Conservation (phyloP, 2,329 filamentous ascomycete species). For the Trichothecium sympodiale region DNA sequence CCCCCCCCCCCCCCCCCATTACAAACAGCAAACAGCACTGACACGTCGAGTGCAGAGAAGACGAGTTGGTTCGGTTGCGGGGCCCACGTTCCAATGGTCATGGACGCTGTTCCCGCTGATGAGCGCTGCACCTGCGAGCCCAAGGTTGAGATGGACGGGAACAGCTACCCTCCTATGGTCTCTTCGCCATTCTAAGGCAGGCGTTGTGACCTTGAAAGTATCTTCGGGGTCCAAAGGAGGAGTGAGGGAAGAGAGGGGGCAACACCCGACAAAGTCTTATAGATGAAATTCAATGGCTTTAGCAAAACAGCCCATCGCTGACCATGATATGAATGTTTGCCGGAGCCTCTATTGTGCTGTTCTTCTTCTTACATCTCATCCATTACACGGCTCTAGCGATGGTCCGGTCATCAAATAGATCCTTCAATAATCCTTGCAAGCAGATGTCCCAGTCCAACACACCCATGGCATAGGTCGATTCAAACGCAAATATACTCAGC, state of each 20-base stretch:
- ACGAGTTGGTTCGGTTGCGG: constrained; percentile 57
- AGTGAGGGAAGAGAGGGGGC: too few relatives aligned
- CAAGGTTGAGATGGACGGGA: constrained; percentile 48
- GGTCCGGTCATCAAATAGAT: constrained; percentile 70
- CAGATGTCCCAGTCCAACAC: constrained; percentile 55
- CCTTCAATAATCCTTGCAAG: constrained; percentile 51
- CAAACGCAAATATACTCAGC: constrained; percentile 86
- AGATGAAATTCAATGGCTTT: too few relatives aligned
- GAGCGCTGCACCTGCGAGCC: constrained; percentile 58
- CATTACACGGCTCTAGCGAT: constrained; percentile 47
- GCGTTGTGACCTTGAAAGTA: too few relatives aligned
- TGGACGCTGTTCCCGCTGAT: constrained; percentile 44
- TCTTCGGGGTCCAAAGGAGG: too few relatives aligned
- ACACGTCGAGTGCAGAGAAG: constrained; percentile 37
- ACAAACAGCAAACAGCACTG: neutral
- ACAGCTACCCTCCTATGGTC: constrained; percentile 53
- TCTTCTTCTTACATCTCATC: neutral
- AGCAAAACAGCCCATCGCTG: too few relatives aligned
- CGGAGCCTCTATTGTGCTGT: neutral
- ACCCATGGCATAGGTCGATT: constrained; percentile 82
- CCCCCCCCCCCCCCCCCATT: neutral
- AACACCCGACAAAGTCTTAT: too few relatives aligned
- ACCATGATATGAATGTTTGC: too few relatives aligned
- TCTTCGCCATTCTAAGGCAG: constrained; percentile 1
- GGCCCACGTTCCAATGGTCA: constrained; percentile 47